Conservation (phyloP, 1,139 yeast species). For the Sugiyamaella xylanicola region DNA sequence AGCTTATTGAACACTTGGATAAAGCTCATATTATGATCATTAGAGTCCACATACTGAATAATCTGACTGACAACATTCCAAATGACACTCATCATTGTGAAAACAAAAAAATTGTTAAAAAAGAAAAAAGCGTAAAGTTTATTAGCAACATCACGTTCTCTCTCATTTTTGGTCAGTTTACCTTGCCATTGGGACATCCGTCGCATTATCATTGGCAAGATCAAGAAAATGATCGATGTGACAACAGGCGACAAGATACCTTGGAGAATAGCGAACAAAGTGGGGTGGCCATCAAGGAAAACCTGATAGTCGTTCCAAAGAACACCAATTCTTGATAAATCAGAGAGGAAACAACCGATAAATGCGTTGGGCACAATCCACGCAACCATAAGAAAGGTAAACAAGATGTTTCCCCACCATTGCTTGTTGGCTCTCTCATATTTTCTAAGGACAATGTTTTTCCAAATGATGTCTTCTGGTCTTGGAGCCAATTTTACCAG, state of each 20-base stretch:
- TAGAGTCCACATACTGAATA: constrained; percentile 33
- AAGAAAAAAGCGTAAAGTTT: constrained; percentile 46
- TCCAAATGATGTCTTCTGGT: constrained; percentile 46
- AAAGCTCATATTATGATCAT: constrained; percentile 30
- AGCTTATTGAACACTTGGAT: constrained; percentile 32
- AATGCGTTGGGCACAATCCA: constrained; percentile 49
- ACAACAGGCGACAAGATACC: constrained; percentile 46
- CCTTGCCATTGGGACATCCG: constrained; percentile 46
- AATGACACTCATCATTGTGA: constrained; percentile 45
- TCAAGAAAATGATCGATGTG: constrained; percentile 42
- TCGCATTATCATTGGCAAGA: constrained; percentile 44
- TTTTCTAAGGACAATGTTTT: constrained; percentile 39
- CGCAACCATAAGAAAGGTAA: constrained; percentile 36
- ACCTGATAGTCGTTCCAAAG: constrained; percentile 42
- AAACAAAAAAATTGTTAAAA: constrained; percentile 44
- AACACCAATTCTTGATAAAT: constrained; percentile 43
- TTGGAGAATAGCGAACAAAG: constrained; percentile 43
- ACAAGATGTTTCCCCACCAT: constrained; percentile 42
- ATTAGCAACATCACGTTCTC: constrained; percentile 45
- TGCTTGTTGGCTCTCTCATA: constrained; percentile 41
- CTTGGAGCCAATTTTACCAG: constrained; percentile 40
- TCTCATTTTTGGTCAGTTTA: constrained; percentile 41
- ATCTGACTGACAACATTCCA: constrained; percentile 45
- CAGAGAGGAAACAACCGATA: constrained; percentile 46
- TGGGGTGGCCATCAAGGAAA: constrained; percentile 38